phyloP scores from a whole-genome alignment of 129 eudicot species.

The Heracleum sosnowskyi region DNA sequence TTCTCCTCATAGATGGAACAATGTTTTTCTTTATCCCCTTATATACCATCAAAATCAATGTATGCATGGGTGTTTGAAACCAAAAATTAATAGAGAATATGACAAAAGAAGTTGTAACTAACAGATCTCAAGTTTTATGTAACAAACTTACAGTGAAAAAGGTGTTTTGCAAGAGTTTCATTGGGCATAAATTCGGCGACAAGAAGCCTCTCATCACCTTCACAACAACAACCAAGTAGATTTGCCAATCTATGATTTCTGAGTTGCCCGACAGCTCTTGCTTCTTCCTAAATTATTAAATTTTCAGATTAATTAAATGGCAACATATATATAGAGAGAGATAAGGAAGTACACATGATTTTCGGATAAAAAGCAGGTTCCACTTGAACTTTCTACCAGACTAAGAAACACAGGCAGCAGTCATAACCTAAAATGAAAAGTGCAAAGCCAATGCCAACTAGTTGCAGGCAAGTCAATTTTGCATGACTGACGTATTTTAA shows the following conservation, averaged over 20 bases:
- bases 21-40: background rate
- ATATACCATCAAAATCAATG: background rate
- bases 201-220: conserved; percentile 77
- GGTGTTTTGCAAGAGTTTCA: conserved; percentile 78
- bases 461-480: background rate
- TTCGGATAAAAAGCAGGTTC: background rate
- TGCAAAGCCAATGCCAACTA: background rate
- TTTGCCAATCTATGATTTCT: conserved; percentile 69
- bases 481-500: background rate
- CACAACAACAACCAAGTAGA: conserved; percentile 84
- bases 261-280: conserved; percentile 83
- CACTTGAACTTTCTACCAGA: background rate
- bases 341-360: too few relatives aligned
- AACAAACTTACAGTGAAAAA: conserved; percentile 74
- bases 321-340: background rate
- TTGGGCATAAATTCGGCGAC: conserved; percentile 92
- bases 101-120: conserved; percentile 3
- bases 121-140: too few relatives aligned
- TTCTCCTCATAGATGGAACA: background rate
- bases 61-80: background rate
- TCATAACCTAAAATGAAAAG: background rate
- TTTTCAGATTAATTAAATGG: conserved; percentile 4
- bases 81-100: background rate
- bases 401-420: background rate
- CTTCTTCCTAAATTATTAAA: conserved; percentile 63